Evolutionary conservation across 1,139 yeast genomes (phyloP).

Genomic region (Pichia kudriavzevii): DNA sequence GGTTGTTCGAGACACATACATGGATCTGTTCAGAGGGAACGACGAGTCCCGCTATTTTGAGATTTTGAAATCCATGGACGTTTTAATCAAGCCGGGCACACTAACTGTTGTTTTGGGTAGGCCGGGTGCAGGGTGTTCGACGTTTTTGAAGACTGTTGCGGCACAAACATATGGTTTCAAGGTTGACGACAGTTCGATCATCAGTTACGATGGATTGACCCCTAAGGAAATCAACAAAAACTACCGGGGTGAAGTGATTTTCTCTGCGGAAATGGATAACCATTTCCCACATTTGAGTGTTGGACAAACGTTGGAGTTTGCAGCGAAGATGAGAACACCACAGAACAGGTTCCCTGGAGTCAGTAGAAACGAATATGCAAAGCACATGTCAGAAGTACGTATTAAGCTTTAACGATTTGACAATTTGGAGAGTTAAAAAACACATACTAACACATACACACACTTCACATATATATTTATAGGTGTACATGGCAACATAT

Average conservation of each 20-base stretch:
- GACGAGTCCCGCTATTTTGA: slow-evolving; percentile 35
- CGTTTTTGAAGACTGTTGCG: slow-evolving; percentile 64
- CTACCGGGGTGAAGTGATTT: slow-evolving; percentile 64
- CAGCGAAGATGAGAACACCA: slow-evolving; percentile 61
- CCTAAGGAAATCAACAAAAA: slow-evolving; percentile 41
- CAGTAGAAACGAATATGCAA: slow-evolving; percentile 48
- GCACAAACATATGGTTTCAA: slow-evolving; percentile 67
- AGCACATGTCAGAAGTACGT: slow-evolving; percentile 45
- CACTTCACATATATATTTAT: slow-evolving; percentile 1
- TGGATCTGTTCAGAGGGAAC: slow-evolving; percentile 12
- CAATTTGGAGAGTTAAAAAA: neutral
- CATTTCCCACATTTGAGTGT: slow-evolving; percentile 72
- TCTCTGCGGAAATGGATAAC: slow-evolving; percentile 63
- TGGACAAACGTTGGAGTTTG: slow-evolving; percentile 60
- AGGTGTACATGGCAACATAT: slow-evolving; percentile 63
- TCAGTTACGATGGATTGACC: slow-evolving; percentile 44
- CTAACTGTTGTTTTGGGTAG: slow-evolving; percentile 73
- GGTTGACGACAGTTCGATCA: slow-evolving; percentile 37
- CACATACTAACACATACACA: slow-evolving; percentile 5
- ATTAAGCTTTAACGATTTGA: neutral
- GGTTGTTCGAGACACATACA: slow-evolving; percentile 15
- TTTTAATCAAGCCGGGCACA: slow-evolving; percentile 62
- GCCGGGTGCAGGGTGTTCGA: slow-evolving; percentile 85
- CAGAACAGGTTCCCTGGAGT: slow-evolving; percentile 55
- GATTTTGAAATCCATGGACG: slow-evolving; percentile 64